Conservation (phyloP, 164 flowering plant species). For the Liquidambar formosana region DNA sequence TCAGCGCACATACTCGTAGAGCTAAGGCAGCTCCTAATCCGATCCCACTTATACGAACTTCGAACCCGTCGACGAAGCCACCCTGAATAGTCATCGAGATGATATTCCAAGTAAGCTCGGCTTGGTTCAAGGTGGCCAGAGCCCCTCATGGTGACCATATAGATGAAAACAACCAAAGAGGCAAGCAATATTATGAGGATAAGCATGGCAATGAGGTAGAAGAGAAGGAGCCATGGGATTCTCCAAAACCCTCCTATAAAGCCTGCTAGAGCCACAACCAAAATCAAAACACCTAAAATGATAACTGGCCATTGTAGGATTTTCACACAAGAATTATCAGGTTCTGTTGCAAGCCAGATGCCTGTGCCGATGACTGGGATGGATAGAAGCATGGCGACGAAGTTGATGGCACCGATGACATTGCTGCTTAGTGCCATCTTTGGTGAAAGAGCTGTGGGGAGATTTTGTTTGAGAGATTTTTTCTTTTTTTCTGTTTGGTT, state of each 20-base stretch:
- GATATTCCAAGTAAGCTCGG: conserved; percentile 77
- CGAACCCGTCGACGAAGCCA: conserved; percentile 67
- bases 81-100: conserved; percentile 70
- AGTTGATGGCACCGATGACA: conserved; percentile 85
- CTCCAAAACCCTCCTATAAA: conserved; percentile 84
- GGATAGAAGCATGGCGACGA: conserved; percentile 77
- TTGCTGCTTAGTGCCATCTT: conserved; percentile 83
- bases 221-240: conserved; percentile 58
- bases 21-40: conserved; percentile 67
- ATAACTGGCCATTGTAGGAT: conserved; percentile 93
- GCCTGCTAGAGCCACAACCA: conserved; percentile 68
- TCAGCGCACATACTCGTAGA: conserved; percentile 60
- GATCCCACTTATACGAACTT: conserved; percentile 77
- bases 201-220: conserved; percentile 79
- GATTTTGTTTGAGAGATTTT: neutral
- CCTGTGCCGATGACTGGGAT: conserved; percentile 87
- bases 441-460: neutral
- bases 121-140: conserved; percentile 75
- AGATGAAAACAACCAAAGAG: conserved; percentile 60
- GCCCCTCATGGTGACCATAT: conserved; percentile 72
- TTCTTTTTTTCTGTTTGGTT: too few relatives aligned
- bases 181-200: conserved; percentile 59
- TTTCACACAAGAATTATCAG: conserved; percentile 81
- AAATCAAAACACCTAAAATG: conserved; percentile 63
- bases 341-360: conserved; percentile 70